Conservation (phyloP, 2,329 filamentous ascomycete species). For the Penicillium sp. region DNA sequence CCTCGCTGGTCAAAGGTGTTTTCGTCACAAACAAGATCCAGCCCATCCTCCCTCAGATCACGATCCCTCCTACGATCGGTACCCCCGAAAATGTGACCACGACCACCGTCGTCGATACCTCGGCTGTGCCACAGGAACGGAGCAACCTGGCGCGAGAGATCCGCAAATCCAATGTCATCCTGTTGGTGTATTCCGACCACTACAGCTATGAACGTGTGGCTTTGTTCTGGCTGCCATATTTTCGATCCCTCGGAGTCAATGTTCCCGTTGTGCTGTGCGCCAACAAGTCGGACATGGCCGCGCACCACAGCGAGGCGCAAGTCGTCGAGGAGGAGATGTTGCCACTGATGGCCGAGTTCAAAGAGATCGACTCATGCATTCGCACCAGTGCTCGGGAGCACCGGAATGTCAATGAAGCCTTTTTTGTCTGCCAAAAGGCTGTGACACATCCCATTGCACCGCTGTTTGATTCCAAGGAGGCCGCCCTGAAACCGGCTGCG, state of each 20-base stretch:
- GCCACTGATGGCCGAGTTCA: constrained; percentile 96
- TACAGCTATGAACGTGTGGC: constrained; percentile 98
- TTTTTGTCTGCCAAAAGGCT: constrained; percentile 97
- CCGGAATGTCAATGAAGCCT: constrained; percentile 91
- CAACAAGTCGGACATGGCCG: constrained; percentile 90
- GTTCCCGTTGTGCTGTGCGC: constrained; percentile 95
- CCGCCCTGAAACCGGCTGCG: constrained; percentile 79
- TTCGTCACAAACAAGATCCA: constrained; percentile 97
- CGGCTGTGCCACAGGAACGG: constrained; percentile 88
- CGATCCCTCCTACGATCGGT: constrained; percentile 85
- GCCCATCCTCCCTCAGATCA: constrained; percentile 88
- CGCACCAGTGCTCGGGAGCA: constrained; percentile 88
- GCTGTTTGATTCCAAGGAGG: constrained; percentile 94
- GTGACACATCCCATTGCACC: constrained; percentile 96
- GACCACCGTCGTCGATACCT: constrained; percentile 89
- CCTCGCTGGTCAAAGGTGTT: constrained; percentile 92
- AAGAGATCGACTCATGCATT: constrained; percentile 98
- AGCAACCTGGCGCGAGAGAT: constrained; percentile 89
- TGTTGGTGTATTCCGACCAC: constrained; percentile 95
- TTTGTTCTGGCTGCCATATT: constrained; percentile 98
- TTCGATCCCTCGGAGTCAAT: constrained; percentile 95
- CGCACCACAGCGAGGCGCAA: constrained; percentile 72
- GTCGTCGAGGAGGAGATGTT: constrained; percentile 97
- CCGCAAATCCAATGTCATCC: constrained; percentile 92
- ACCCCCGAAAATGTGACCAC: constrained; percentile 97